Conservation (phyloP, 1,284 basidiomycete species). For the Vanrija sp. region DNA sequence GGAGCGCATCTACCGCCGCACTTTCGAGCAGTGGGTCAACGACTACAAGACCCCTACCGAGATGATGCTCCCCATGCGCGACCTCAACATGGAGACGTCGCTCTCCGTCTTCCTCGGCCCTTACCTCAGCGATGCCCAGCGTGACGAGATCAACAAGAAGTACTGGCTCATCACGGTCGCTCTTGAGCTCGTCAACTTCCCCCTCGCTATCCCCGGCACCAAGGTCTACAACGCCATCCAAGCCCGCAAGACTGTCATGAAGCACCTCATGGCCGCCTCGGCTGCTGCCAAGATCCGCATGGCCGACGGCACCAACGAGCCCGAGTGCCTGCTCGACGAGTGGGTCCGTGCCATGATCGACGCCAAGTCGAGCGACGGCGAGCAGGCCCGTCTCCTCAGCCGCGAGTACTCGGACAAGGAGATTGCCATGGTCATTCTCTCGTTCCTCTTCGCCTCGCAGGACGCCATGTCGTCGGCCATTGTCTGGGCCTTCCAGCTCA, state of each 20-base stretch:
- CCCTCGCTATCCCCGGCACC: slow-evolving; percentile 89
- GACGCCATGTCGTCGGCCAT: slow-evolving; percentile 93
- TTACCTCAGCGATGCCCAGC: slow-evolving; percentile 77
- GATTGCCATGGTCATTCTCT: slow-evolving; percentile 94
- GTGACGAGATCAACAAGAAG: slow-evolving; percentile 78
- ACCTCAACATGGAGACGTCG: slow-evolving; percentile 97
- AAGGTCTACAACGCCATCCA: slow-evolving; percentile 94
- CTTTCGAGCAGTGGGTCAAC: slow-evolving; percentile 67
- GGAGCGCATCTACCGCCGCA: slow-evolving; percentile 76
- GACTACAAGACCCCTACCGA: slow-evolving; percentile 51
- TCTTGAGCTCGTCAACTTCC: slow-evolving; percentile 98
- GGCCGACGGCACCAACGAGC: slow-evolving; percentile 68
- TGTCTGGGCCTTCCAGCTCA: slow-evolving; percentile 90
- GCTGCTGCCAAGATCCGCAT: slow-evolving; percentile 77
- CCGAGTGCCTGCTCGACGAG: slow-evolving; percentile 86
- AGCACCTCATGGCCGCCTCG: slow-evolving; percentile 77
- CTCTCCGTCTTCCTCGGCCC: slow-evolving; percentile 90
- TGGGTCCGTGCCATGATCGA: slow-evolving; percentile 75
- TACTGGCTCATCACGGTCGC: slow-evolving; percentile 96
- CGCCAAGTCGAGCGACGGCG: slow-evolving; percentile 59
- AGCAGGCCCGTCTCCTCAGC: slow-evolving; percentile 50
- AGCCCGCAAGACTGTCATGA: slow-evolving; percentile 83
- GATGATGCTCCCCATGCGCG: slow-evolving; percentile 88
- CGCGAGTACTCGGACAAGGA: slow-evolving; percentile 89
- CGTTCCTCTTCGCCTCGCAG: slow-evolving; percentile 96